Conservation (phyloP, 2,329 filamentous ascomycete genomes). For the Diaporthe destruens region DNA sequence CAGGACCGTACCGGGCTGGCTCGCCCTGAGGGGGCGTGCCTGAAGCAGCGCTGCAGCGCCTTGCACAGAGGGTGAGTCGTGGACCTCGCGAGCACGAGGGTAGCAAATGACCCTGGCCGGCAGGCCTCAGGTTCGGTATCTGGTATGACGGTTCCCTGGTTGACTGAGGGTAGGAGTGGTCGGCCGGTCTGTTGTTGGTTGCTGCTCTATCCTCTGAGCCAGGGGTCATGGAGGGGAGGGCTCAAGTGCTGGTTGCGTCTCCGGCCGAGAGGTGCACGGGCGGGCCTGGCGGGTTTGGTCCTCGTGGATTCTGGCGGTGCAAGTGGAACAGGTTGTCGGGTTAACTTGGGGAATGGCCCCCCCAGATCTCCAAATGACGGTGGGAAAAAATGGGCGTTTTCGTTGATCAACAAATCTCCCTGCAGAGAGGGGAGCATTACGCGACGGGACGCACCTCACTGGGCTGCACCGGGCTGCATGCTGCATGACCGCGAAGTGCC, state of each 20-base stretch:
- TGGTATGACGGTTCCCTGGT: slow-evolving; percentile 3
- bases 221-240: slow-evolving; percentile 16
- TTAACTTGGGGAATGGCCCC: slow-evolving; percentile 32
- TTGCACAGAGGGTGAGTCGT: not conserved
- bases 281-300: slow-evolving; percentile 4
- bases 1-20: not conserved
- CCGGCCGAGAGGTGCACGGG: slow-evolving; percentile 27
- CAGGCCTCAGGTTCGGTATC: slow-evolving; percentile 4
- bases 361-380: slow-evolving; percentile 22
- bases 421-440: slow-evolving; percentile 24
- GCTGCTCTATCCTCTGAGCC: slow-evolving; percentile 1
- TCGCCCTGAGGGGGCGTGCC: not conserved
- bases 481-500: slow-evolving; percentile 34
- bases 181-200: not conserved
- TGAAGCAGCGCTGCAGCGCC: not conserved
- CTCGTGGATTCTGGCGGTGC: slow-evolving; percentile 21
- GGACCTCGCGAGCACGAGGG: slow-evolving; percentile 15
- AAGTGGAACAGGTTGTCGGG: slow-evolving; percentile 37
- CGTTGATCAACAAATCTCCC: slow-evolving; percentile 37
- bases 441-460: slow-evolving; percentile 35
- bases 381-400: slow-evolving; percentile 29
- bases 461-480: slow-evolving; percentile 33
- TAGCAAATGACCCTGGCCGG: slow-evolving; percentile 9
- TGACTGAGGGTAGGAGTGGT: not conserved
- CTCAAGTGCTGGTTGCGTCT: slow-evolving; percentile 5